These are phyloP conservation scores for Lodderomyces margitis DNA, from an alignment of 1,139 yeast species.

Conservation along the genomic window DNA sequence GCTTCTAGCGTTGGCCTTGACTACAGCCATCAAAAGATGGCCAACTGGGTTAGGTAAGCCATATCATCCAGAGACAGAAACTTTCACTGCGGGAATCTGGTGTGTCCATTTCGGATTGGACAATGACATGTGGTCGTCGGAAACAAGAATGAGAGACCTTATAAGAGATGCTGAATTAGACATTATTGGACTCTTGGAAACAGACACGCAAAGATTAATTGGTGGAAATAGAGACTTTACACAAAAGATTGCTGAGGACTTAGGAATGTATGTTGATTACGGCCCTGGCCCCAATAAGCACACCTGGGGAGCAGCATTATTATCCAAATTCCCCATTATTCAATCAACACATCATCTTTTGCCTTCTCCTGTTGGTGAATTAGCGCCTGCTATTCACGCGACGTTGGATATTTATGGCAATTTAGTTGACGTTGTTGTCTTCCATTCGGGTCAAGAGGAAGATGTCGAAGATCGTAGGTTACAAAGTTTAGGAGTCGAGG, in stretches of 20 bases:
- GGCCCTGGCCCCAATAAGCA: constrained; percentile 99
- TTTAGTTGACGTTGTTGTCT: constrained; percentile 85
- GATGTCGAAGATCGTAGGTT: constrained; percentile 90
- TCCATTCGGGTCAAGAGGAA: constrained; percentile 98
- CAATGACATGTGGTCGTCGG: constrained; percentile 98
- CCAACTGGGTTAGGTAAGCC: constrained; percentile 57
- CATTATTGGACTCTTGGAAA: constrained; percentile 85
- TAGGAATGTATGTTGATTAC: constrained; percentile 91
- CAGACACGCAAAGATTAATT: constrained; percentile 89
- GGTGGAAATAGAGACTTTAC: constrained; percentile 96
- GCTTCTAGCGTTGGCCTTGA: constrained; percentile 30
- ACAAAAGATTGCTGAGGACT: constrained; percentile 85
- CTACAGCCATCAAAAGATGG: constrained; percentile 56
- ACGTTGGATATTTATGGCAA: constrained; percentile 89
- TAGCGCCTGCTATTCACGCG: constrained; percentile 98
- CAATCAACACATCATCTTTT: constrained; percentile 86
- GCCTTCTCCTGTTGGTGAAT: constrained; percentile 95
- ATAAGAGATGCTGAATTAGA: constrained; percentile 85
- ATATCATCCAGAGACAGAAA: constrained; percentile 68
- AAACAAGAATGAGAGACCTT: constrained; percentile 81
- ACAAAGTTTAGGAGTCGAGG: constrained; percentile 75
- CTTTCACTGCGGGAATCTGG: constrained; percentile 96
- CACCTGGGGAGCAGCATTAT: constrained; percentile 94
- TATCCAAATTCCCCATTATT: constrained; percentile 91
- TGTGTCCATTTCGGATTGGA: constrained; percentile 96